Conservation (phyloP, 306 rosid genomes). For the Pyrus communis region DNA sequence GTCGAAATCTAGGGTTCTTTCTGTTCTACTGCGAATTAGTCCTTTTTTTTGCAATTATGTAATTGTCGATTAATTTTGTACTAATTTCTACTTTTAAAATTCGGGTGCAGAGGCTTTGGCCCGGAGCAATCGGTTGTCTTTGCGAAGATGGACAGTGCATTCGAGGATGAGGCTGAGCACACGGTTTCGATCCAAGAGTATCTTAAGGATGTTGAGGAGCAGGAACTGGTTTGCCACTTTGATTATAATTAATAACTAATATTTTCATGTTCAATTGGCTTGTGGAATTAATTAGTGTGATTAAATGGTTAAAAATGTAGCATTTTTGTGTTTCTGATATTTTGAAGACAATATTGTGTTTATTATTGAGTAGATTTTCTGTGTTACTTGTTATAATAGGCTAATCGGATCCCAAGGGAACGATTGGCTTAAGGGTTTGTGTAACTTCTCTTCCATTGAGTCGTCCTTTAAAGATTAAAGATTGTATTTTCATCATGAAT, state of each 20-base stretch:
- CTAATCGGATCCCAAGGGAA: not conserved
- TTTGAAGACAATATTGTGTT: not conserved
- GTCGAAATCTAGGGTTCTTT: constrained; percentile 45
- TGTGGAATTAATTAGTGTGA: not conserved
- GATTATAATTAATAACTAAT: not conserved
- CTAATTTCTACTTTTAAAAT: not conserved
- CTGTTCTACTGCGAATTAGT: not conserved
- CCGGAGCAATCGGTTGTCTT: not conserved
- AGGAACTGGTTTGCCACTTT: constrained; percentile 59
- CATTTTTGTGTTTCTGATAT: not conserved
- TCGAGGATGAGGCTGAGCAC: constrained; percentile 66
- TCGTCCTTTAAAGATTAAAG: not conserved
- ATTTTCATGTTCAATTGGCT: not conserved
- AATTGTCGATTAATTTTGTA: not conserved
- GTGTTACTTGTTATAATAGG: not conserved
- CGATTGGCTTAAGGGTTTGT: not conserved
- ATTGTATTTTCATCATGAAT: not conserved
- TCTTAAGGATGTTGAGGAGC: constrained; percentile 74
- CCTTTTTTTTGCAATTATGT: not conserved
- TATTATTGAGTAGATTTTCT: not conserved
- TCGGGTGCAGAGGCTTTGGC: not conserved
- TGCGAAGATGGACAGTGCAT: constrained; percentile 45
- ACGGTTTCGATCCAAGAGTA: constrained; percentile 73
- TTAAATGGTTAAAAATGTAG: not conserved
- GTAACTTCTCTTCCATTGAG: not conserved